Evolutionary conservation across 164 flowering plant genomes (phyloP), one percentile per base, ranked within the genome.

Genomic region (Hamamelis virginiana): DNA sequence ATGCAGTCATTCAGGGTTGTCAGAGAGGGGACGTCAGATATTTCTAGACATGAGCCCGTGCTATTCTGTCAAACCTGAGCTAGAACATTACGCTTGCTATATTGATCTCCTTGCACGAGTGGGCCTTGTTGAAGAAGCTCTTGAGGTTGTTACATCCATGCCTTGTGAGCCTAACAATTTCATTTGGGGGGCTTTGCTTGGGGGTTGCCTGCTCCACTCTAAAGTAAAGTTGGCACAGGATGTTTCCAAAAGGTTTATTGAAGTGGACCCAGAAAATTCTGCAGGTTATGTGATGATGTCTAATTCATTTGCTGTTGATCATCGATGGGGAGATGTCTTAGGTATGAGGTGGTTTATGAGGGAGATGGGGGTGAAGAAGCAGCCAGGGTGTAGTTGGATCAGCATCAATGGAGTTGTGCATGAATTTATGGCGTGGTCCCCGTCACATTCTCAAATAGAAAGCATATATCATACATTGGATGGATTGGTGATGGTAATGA

Each of bases 111-210:
- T 90, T 23, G 69, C 89, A 4, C 79, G 92, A 26, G 76, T 68
- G 0, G 96, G 91, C 8, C 78, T 58, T 28, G n/a, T 88, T 52
- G 87, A 85, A 43, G 91, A 90, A 72, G 92, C 88, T 16, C 76
- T 84, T 27, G 64, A 77, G 65, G 85, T 87, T 63, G 81, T 76
- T 10, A 43, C n/a, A 10, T 72, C 82, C 8, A 86, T 88, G 91
- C 86, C 86, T 13, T 66, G 77, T 56, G 75, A 86, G 69, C 89
- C 90, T 41, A 87, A 85, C 74, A 72, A 70, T 73, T 78, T 75
- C 56, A 83, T 88, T 1, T 90, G 89, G 91, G 91, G 92, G 47
- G 84, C 92, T 65, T 69, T 90, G 68, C 92, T 88, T 68, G 74
- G 77, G 1, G 92, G 91, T 27, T 88, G 90, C 68, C 28, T 81